These are phyloP conservation scores for Cystobasidium slooffiae DNA, from an alignment of 1,284 basidiomycete genomes.

Conservation along the genomic window DNA sequence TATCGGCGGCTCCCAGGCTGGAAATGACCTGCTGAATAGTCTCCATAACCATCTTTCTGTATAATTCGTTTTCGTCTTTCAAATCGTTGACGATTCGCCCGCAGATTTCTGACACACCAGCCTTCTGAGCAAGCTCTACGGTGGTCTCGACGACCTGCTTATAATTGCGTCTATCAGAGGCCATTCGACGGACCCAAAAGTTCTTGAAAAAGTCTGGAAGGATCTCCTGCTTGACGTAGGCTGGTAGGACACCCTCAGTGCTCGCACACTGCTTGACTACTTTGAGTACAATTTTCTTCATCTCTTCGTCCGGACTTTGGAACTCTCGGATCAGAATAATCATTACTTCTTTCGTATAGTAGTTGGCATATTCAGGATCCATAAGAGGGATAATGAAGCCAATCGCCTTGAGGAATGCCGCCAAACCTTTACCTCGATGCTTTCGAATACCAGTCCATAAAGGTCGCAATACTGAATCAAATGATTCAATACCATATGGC, in stretches of 20 bases:
- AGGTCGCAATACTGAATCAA: constrained; percentile 97
- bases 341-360: constrained; percentile 96
- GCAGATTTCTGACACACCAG: constrained; percentile 94
- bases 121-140: constrained; percentile 94
- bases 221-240: constrained; percentile 95
- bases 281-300: constrained; percentile 99
- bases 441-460: constrained; percentile 97
- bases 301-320: constrained; percentile 98
- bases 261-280: constrained; percentile 99
- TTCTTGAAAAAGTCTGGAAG: constrained; percentile 99
- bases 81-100: constrained; percentile 93
- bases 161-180: constrained; percentile 93
- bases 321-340: constrained; percentile 99
- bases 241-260: constrained; percentile 91
- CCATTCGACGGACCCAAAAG: constrained; percentile 83
- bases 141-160: constrained; percentile 98
- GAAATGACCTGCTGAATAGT: constrained; percentile 96
- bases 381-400: constrained; percentile 99
- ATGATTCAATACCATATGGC: constrained; percentile 99
- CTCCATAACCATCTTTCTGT: constrained; percentile 99
- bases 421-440: constrained; percentile 96
- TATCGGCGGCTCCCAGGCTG: constrained; percentile 89
- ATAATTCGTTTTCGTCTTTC: constrained; percentile 81
- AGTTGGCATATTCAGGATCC: constrained; percentile 98
- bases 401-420: constrained; percentile 97